Evolutionary conservation across 1,139 yeast genomes (phyloP), one percentile per base, ranked within the genome.

Genomic region (Diutina sp.): DNA sequence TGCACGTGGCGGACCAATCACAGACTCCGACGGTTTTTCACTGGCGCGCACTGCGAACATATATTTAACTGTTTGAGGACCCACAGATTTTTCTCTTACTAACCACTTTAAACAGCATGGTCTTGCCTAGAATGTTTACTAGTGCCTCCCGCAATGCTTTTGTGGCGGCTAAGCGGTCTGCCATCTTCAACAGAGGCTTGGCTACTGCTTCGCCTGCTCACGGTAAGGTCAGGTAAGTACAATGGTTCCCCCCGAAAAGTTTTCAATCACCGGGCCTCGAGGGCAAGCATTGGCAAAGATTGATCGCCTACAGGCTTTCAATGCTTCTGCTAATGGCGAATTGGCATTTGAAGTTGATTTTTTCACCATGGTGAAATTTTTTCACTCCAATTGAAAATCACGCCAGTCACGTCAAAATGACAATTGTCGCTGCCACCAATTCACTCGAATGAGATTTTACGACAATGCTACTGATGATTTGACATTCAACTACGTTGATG

Each of bases 41-140:
- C 41, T 35, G 41, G 41, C 41, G 46, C 46, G 46, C 46, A 16
- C 18, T 8, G 16, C 46, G 46, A n/a, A 18, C 46, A 16, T 18
- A 16, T 18, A 16, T 44, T 44, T 44, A 44, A 16, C 18, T 16
- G 25, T 44, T 18, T n/a, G 46, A 44, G 46, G 21, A n/a, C 46
- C 46, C 25, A n/a, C 46, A n/a, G 25, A 18, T 44, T 16, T 44
- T 16, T 16, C 25, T 44, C 25, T 44, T 44, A 16, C 25, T 44
- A n/a, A 44, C 51, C 35, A 48, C 55, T 46, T n/a, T 58, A 57
- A 57, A 60, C 63, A 63, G 65, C 69, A 83, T 83, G 88, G 87
- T 82, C 78, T 79, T 85, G 76, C 93, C 96, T 77, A 90, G 96
- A 85, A 85, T 90, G 78, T 85, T 87, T 78, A 87, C 90, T 80